phyloP scores from a whole-genome alignment of 2,329 filamentous ascomycete species.

The Colletotrichum sublineola region DNA sequence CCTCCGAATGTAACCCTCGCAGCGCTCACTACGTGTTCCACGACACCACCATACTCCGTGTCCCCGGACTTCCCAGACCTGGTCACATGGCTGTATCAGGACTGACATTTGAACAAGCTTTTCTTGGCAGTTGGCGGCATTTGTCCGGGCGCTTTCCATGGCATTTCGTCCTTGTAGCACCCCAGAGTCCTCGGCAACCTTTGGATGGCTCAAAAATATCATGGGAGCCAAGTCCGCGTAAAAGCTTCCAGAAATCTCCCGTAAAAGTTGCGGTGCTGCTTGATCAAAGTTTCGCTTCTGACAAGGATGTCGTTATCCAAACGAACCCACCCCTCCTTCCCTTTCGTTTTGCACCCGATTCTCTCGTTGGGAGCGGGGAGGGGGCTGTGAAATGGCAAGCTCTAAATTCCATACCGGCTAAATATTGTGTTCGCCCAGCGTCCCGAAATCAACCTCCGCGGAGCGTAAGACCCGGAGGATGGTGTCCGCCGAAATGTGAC shows the following conservation, averaged over 20 bases:
- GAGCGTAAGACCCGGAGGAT: slow-evolving; percentile 20
- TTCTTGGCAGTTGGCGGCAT: slow-evolving; percentile 28
- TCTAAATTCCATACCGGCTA: slow-evolving; percentile 38
- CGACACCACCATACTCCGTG: neutral
- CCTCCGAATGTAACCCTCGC: slow-evolving; percentile 34
- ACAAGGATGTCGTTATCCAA: slow-evolving; percentile 15
- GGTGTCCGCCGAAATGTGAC: slow-evolving; percentile 30
- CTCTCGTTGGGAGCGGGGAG: neutral
- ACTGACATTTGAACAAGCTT: slow-evolving; percentile 23
- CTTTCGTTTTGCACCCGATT: neutral
- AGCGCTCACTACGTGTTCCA: neutral
- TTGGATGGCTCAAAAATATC: neutral
- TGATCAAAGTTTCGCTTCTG: neutral
- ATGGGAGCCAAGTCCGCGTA: neutral
- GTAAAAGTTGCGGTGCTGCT: too few relatives aligned
- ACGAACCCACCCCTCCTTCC: neutral
- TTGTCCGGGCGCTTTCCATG: neutral
- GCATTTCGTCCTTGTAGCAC: too few relatives aligned
- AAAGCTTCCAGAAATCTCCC: neutral
- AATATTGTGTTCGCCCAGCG: slow-evolving; percentile 15
- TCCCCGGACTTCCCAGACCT: neutral
- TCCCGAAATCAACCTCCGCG: slow-evolving; percentile 20
- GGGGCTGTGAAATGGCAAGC: slow-evolving; percentile 4
- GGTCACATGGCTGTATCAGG: slow-evolving; percentile 2
- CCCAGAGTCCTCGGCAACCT: neutral